Evolutionary conservation across 202 grass and related monocot genomes (phyloP), one percentile per base, ranked within the genome.

Genomic region (Setaria italica): DNA sequence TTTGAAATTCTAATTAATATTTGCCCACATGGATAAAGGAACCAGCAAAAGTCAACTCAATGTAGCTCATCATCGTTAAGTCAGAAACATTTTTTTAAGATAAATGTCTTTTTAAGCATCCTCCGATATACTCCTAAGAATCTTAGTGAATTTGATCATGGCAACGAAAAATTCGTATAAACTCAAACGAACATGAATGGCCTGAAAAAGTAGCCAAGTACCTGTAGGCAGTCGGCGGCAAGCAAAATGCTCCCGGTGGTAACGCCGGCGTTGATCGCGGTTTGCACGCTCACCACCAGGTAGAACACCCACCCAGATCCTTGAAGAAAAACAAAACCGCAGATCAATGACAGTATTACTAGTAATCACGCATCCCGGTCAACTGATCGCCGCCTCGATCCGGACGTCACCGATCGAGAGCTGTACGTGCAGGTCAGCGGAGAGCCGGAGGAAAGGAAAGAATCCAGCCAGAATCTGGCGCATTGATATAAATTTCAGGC

Each of bases 251-350:
- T 87, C 2, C 95, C 95, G 54, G 94, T 92, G 79, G 91, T 88
- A 47, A 98, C 42, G 37, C 95, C 92, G 48, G 93, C 88, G 84
- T 98, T 98, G 85, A 98, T 92, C 42, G 83, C 30, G 6, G 89
- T 88, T 68, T 98, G 95, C 75, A 90, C 73, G 15, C 41, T 75
- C 19, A 98, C 91, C 32, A 98, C 95, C 50, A 92, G 20, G 81
- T 98, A 98, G 70, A 93, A 98, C 69, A 95, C 77, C 92, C 90
- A 98, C 30, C 95, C 91, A 41, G 87, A 93, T 35, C 95, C 95
- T 41, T 19, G 79, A 19, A 8, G 20, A 16, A 75, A 2, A 63
- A 12, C 30, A 63, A 63, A 63, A 63, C 60, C 11, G 0, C 11
- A 57, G 11, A 87, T 77, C 16, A 74, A 60, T 13, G 43, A 75